Evolutionary conservation across 208 protist genomes (phyloP).

Genomic region (Acanthamoeba rhysodes): DNA sequence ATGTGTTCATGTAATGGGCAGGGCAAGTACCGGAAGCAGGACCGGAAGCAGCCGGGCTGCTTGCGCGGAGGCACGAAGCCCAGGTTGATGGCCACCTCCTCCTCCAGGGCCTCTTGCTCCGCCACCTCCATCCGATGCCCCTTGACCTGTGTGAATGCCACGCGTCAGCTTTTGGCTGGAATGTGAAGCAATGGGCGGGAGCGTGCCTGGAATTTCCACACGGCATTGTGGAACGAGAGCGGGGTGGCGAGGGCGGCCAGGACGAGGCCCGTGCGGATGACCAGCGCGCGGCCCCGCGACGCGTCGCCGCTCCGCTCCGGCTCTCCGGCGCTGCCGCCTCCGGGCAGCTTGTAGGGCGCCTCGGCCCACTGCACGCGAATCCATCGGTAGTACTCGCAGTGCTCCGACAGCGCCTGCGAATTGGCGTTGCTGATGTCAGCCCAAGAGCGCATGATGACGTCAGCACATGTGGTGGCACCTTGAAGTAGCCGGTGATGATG

Average conservation of each 20-base stretch:
- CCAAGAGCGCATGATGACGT: background rate
- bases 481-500: slow-evolving; percentile 4
- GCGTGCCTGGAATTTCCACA: slow-evolving; percentile 48
- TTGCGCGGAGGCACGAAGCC: background rate
- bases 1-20: background rate
- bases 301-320: background rate
- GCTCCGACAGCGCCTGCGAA: background rate
- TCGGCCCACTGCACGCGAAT: slow-evolving; percentile 40
- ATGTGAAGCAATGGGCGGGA: too few relatives aligned
- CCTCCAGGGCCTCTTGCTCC: slow-evolving; percentile 39
- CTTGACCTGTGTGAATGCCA: background rate
- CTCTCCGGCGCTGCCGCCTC: too few relatives aligned
- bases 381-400: slow-evolving; percentile 68
- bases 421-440: too few relatives aligned
- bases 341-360: background rate
- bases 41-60: background rate
- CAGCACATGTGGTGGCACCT: background rate
- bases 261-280: background rate
- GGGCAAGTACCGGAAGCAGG: slow-evolving; percentile 65
- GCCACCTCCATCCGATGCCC: background rate
- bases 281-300: background rate
- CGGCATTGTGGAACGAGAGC: slow-evolving; percentile 44
- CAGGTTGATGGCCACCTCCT: slow-evolving; percentile 58
- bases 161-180: background rate
- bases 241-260: slow-evolving; percentile 20